Evolutionary conservation across 148 eudicot species (phyloP).

Genomic region (Vaccinium corymbosum): DNA sequence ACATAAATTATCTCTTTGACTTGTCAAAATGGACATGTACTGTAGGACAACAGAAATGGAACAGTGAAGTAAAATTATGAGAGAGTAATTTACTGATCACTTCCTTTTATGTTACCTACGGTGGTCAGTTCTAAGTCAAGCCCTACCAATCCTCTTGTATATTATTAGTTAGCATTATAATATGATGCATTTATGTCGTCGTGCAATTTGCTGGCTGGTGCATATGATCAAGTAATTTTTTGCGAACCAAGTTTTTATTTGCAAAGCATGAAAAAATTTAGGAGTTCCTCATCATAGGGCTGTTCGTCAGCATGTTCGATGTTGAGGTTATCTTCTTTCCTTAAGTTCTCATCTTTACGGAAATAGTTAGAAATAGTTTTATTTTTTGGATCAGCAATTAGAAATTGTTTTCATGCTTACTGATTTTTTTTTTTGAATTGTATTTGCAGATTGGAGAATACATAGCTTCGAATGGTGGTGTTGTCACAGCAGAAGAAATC

Average conservation of each 20-base stretch:
- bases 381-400: too few species aligned
- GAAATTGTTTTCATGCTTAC: neutral
- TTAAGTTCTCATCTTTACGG: neutral
- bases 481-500: constrained; percentile 92
- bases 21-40: neutral
- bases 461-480: constrained; percentile 84
- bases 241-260: neutral
- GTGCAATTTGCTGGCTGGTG: neutral
- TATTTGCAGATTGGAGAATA: constrained; percentile 76
- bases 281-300: too few species aligned
- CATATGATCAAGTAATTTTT: constrained; percentile 7
- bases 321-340: neutral
- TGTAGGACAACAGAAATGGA: neutral
- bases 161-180: neutral
- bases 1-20: neutral
- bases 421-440: neutral
- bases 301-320: neutral
- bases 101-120: neutral
- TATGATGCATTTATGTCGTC: neutral
- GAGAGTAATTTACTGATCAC: neutral
- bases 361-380: too few species aligned
- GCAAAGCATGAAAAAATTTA: neutral
- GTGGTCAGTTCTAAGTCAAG: constrained; percentile 2
- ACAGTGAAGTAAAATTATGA: neutral
- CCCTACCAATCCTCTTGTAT: neutral